Evolutionary conservation across 805 yeast genomes (phyloP).

Genomic region (Kodamaea laetipori): DNA sequence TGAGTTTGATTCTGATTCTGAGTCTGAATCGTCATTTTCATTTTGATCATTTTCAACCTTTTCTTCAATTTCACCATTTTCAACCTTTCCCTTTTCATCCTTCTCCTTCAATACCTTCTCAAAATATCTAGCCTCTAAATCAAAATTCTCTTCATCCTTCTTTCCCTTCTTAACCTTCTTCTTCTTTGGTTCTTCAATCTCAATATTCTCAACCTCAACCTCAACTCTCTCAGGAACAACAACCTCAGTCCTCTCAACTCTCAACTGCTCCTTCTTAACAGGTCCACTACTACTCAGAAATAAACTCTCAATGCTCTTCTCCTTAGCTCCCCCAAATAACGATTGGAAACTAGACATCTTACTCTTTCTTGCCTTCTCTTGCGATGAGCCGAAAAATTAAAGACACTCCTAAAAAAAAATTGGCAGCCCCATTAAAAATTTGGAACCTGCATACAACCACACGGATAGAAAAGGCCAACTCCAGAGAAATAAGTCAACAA

Average conservation of each 20-base stretch:
- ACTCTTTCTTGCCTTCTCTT: conserved; percentile 3
- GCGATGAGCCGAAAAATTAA: conserved; percentile 11
- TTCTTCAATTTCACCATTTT: conserved; percentile 12
- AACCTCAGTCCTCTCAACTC: conserved; percentile 34
- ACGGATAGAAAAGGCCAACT: background rate
- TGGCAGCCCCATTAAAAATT: background rate
- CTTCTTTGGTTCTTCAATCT: conserved; percentile 23
- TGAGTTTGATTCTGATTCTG: conserved; percentile 16
- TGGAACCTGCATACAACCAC: background rate
- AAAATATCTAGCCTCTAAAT: conserved; percentile 57
- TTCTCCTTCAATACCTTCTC: conserved; percentile 49
- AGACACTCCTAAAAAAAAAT: background rate
- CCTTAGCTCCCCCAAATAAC: conserved; percentile 32
- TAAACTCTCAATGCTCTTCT: conserved; percentile 30
- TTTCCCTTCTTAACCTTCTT: conserved; percentile 25
- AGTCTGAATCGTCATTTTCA: conserved; percentile 16
- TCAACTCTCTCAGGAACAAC: conserved; percentile 20
- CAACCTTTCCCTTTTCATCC: conserved; percentile 19
- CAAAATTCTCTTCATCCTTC: conserved; percentile 44
- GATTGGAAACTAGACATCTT: conserved; percentile 41
- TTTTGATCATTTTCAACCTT: conserved; percentile 14
- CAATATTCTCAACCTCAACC: conserved; percentile 16
- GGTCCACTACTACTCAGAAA: conserved; percentile 46
- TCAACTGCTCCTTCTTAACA: conserved; percentile 39
- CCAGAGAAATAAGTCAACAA: background rate